Conservation (phyloP, 805 yeast genomes). For the Candida coleopterorum region DNA sequence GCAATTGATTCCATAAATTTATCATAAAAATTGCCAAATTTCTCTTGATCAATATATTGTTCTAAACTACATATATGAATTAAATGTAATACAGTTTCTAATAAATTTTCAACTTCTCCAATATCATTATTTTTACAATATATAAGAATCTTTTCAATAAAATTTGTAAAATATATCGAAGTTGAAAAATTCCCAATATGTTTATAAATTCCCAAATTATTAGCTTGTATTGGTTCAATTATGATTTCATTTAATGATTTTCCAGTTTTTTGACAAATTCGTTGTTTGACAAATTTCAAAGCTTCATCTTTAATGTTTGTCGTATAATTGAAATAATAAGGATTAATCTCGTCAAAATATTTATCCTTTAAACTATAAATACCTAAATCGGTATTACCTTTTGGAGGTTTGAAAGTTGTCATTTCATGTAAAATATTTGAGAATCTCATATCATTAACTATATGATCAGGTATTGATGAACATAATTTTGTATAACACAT, state of each 20-base stretch:
- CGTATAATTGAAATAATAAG: constrained; percentile 74
- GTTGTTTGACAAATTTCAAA: constrained; percentile 53
- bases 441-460: constrained; percentile 68
- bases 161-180: constrained; percentile 48
- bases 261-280: constrained; percentile 36
- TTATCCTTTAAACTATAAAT: constrained; percentile 33
- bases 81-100: constrained; percentile 60
- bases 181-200: constrained; percentile 49
- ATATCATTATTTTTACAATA: constrained; percentile 31
- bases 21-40: constrained; percentile 29
- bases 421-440: constrained; percentile 42
- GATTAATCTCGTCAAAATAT: constrained; percentile 38
- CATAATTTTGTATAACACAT: constrained; percentile 67
- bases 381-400: constrained; percentile 32
- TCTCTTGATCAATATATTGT: constrained; percentile 22
- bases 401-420: constrained; percentile 30
- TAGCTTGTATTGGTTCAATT: constrained; percentile 44
- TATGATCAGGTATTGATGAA: constrained; percentile 68
- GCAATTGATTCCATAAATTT: constrained; percentile 28
- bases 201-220: constrained; percentile 34
- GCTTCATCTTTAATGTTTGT: constrained; percentile 84
- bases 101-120: constrained; percentile 49
- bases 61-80: constrained; percentile 53
- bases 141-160: constrained; percentile 46
- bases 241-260: constrained; percentile 45